These are phyloP conservation scores for Coemansia interrupta DNA, from an alignment of 192 early-diverging fungal genomes.

Conservation along the genomic window DNA sequence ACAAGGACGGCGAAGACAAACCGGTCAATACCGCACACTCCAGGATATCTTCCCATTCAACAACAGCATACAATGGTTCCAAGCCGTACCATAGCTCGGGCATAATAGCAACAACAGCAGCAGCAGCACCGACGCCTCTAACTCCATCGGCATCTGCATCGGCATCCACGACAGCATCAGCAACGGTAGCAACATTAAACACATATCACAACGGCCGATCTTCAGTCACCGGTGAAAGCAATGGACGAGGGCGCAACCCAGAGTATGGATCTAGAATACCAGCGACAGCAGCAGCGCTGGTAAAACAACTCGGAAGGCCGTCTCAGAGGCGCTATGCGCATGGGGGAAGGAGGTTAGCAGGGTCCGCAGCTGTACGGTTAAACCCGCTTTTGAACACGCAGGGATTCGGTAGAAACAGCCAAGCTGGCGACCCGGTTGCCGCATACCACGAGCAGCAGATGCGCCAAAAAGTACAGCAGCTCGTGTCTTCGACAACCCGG, in stretches of 20 bases:
- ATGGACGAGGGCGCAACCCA: neutral
- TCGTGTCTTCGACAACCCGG: conserved; percentile 42
- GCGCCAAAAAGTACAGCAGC: conserved; percentile 40
- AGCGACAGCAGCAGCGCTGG: too few species aligned
- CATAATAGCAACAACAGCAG: neutral
- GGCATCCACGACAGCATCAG: too few species aligned
- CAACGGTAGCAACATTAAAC: too few species aligned
- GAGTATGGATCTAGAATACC: neutral
- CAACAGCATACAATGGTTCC: neutral
- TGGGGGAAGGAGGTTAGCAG: neutral
- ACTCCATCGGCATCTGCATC: too few species aligned
- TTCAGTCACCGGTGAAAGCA: neutral
- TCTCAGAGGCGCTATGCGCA: neutral
- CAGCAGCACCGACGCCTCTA: neutral
- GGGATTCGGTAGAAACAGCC: conserved; percentile 6
- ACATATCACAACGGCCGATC: too few species aligned
- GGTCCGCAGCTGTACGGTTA: conserved; percentile 1
- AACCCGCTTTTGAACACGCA: conserved; percentile 29
- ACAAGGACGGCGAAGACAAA: neutral
- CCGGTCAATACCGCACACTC: neutral
- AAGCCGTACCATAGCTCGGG: neutral
- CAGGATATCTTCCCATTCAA: neutral
- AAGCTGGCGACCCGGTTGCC: conserved; percentile 8
- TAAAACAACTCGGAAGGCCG: neutral
- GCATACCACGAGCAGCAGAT: conserved; percentile 37